phyloP scores from a whole-genome alignment of 2,329 filamentous ascomycete genomes.

The Emydomyces testavorans region DNA sequence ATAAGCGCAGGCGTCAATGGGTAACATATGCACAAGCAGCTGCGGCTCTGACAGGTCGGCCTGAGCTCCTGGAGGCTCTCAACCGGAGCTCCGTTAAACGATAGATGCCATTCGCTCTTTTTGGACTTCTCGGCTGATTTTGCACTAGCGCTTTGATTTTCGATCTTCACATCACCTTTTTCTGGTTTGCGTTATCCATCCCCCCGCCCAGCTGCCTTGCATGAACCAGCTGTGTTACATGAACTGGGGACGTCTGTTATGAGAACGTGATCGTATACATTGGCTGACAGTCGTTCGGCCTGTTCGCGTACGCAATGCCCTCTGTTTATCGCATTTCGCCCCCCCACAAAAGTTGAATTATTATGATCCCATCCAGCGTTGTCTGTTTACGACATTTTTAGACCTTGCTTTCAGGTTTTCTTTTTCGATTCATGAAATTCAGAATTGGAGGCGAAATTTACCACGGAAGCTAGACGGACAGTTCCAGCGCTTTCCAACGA shows the following conservation, averaged over 20 bases:
- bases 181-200: neutral
- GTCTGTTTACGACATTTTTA: neutral
- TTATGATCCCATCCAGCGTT: neutral
- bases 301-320: too few species aligned
- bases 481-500: neutral
- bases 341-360: neutral
- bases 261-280: conserved; percentile 6
- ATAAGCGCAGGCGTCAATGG: conserved; percentile 86
- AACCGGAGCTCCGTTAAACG: conserved; percentile 62
- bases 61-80: conserved; percentile 80
- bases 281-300: neutral
- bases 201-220: conserved; percentile 2
- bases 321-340: neutral
- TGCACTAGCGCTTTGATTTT: neutral
- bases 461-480: neutral
- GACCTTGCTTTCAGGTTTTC: neutral
- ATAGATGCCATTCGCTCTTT: conserved; percentile 6
- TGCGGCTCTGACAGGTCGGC: conserved; percentile 61
- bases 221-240: neutral
- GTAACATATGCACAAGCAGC: conserved; percentile 75
- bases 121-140: neutral
- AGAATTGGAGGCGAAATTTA: neutral
- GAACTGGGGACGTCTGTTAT: neutral
- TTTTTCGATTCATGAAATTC: neutral
- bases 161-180: neutral